These are phyloP conservation scores for Fonsecaea pedrosoi DNA, from an alignment of 2,329 filamentous ascomycete genomes.

Conservation along the genomic window DNA sequence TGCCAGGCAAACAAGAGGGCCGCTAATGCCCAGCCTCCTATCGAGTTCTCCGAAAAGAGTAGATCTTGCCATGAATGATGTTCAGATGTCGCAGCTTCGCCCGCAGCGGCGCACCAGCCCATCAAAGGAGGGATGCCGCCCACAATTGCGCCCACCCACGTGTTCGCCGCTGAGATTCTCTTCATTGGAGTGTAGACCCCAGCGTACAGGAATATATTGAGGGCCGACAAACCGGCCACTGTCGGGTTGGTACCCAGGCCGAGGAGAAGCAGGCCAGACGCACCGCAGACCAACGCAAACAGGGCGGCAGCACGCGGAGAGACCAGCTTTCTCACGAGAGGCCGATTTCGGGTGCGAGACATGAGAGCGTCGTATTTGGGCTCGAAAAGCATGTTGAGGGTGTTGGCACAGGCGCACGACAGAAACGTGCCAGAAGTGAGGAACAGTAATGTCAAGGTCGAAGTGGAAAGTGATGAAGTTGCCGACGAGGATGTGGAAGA, in stretches of 20 bases:
- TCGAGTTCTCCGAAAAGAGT: slow-evolving; percentile 70
- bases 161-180: slow-evolving; percentile 83
- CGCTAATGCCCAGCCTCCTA: slow-evolving; percentile 89
- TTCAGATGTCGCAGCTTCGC: slow-evolving; percentile 75
- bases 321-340: slow-evolving; percentile 82
- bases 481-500: slow-evolving; percentile 73
- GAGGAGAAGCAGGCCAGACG: slow-evolving; percentile 72
- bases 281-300: slow-evolving; percentile 78
- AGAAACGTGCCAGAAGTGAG: slow-evolving; percentile 87
- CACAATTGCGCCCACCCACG: slow-evolving; percentile 91
- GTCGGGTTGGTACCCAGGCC: slow-evolving; percentile 95
- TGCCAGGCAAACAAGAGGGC: slow-evolving; percentile 92
- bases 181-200: slow-evolving; percentile 94
- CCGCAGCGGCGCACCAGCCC: slow-evolving; percentile 96
- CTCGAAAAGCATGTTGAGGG: slow-evolving; percentile 97
- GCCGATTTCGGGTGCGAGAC: slow-evolving; percentile 89
- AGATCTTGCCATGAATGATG: slow-evolving; percentile 80
- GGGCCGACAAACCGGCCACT: slow-evolving; percentile 79
- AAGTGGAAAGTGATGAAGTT: slow-evolving; percentile 76
- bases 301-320: slow-evolving; percentile 72
- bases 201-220: slow-evolving; percentile 89
- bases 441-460: slow-evolving; percentile 88
- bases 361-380: slow-evolving; percentile 88
- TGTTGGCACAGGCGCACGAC: slow-evolving; percentile 88
- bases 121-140: slow-evolving; percentile 94